Conservation (phyloP, 139 green algal genomes). For the Chlamydomonas asymmetrica region DNA sequence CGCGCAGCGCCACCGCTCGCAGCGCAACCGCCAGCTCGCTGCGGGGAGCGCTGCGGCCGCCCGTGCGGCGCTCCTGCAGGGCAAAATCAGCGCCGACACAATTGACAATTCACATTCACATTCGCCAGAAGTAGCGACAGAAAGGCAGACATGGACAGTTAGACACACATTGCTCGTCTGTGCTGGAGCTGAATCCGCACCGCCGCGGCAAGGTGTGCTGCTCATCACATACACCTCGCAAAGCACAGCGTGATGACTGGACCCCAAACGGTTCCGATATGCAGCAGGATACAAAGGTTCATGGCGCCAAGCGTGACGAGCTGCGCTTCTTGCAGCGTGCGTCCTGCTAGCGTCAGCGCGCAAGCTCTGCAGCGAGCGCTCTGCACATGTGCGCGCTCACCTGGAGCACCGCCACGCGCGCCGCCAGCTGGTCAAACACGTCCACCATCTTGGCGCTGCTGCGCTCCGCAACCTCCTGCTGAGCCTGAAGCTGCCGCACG, state of each 20-base stretch:
- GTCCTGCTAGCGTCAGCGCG: too few relatives aligned
- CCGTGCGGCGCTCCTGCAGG: too few relatives aligned
- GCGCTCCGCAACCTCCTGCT: not conserved
- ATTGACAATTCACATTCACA: not conserved
- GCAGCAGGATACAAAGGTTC: too few relatives aligned
- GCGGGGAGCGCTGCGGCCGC: not conserved
- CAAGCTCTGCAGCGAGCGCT: not conserved
- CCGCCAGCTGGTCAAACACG: constrained; percentile 28
- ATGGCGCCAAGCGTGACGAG: not conserved
- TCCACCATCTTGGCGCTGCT: not conserved
- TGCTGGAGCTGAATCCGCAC: not conserved
- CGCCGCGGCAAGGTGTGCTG: not conserved
- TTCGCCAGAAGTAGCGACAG: not conserved
- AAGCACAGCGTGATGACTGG: too few relatives aligned
- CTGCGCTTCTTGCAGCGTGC: not conserved
- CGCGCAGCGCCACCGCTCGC: not conserved
- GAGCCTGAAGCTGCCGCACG: not conserved
- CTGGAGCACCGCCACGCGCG: constrained; percentile 21
- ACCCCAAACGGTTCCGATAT: too few relatives aligned
- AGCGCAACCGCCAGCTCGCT: constrained; percentile 14
- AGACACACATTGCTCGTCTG: not conserved
- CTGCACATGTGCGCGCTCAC: not conserved
- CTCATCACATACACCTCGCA: not conserved
- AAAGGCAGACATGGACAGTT: not conserved
- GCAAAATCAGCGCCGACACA: too few relatives aligned